phyloP scores from a whole-genome alignment of 306 rosid genomes.

The Medicago truncatula region DNA sequence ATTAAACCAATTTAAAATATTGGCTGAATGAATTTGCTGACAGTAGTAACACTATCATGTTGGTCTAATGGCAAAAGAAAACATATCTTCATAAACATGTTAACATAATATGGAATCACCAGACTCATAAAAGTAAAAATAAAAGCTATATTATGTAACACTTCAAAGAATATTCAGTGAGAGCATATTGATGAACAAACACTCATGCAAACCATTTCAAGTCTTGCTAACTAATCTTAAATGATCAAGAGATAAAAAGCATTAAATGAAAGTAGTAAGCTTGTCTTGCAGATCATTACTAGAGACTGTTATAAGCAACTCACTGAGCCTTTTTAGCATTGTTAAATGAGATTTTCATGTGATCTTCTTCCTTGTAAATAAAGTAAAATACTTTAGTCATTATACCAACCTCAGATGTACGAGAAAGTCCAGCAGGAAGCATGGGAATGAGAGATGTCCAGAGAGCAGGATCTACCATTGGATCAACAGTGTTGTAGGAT shows the following conservation, averaged over 20 bases:
- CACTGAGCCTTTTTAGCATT: neutral
- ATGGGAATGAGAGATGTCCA: slow-evolving; percentile 91
- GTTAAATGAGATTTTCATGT: slow-evolving; percentile 4
- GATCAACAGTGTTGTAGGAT: slow-evolving; percentile 76
- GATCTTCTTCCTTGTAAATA: slow-evolving; percentile 27
- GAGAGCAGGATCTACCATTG: slow-evolving; percentile 78
- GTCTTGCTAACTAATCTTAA: neutral
- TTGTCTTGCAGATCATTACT: slow-evolving; percentile 5
- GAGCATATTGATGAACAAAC: slow-evolving; percentile 9
- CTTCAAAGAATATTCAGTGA: slow-evolving; percentile 3
- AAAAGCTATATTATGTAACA: neutral
- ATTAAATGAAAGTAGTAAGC: neutral
- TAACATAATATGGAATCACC: neutral
- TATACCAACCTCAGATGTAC: slow-evolving; percentile 79
- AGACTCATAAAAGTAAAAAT: neutral
- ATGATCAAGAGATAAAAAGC: neutral
- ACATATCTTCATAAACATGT: slow-evolving; percentile 1
- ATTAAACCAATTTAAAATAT: neutral
- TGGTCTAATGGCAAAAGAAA: slow-evolving; percentile 16
- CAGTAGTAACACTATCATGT: neutral
- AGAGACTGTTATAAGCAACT: neutral
- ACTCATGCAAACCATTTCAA: slow-evolving; percentile 1
- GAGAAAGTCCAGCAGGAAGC: slow-evolving; percentile 73
- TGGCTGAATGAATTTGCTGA: slow-evolving; percentile 5
- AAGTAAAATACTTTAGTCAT: slow-evolving; percentile 26